Base-by-base conservation (phyloP, 495 filamentous ascomycete species). In the Bacidia gigantensis region DNA sequence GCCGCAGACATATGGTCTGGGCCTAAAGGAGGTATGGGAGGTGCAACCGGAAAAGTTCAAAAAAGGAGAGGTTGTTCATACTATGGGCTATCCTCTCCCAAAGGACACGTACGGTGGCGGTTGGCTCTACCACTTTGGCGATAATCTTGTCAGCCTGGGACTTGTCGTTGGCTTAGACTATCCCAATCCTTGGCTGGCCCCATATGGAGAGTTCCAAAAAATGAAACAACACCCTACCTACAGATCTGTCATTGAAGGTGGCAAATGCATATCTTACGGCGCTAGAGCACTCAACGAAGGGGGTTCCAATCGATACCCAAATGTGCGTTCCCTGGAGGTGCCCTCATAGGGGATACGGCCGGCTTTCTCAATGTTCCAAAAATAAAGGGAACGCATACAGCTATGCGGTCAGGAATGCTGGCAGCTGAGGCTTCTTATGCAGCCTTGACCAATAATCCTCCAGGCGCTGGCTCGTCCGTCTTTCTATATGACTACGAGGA, bases 61-160 rank as follows among this genome's bases (percentile, higher is more conserved):
- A 26, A 81, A 85, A 55, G 92, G 92, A 42, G 76, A 93, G 65
- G 76, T 96, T 43, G 74, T 78, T 9, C 93, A 99, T 70, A 87
- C 89, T 2, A 80, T 99, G 83, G 92, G 92, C 12, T 97, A 94
- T 62, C 92, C 92, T 12, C 67, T 99, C 25, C 82, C 89, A 7
- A 73, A 68, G 60, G 83, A 95, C 64, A 95, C 89, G 2, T 99
- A 99, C 56, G 92, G 92, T 57, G 92, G 92, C 58, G 87, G 85
- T 38, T 99, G 85, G 84, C 87, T 99, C 81, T 99, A 99, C 60
- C 92, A 99, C 66, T 98, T 97, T 63, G 92, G 89, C 20, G 89
- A 97, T 57, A 97, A 97, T 66, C 79, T 96, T 58, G 92, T 97
- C 58, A 90, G 84, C 60, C 76, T 99, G 42, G 92, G 92, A 11